A percentile compares a stretch with the other conserved stretches of the same genome.
Conservation (phyloP, 2,329 filamentous ascomycete species). For the Incumbomyces delicatus region DNA sequence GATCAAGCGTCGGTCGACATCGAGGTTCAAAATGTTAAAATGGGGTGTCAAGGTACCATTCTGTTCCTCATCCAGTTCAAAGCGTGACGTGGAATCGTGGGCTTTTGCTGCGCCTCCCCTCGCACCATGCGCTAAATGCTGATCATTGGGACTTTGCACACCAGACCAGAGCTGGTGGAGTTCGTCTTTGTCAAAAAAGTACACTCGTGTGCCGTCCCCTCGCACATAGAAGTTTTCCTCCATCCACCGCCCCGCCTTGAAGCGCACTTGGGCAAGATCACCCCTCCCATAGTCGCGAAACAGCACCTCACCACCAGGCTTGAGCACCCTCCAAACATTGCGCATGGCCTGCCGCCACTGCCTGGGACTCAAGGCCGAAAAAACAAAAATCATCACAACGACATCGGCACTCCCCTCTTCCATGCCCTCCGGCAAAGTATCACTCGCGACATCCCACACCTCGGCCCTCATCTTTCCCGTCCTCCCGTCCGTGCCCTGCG, state of each 20-base stretch:
- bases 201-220: constrained; percentile 90
- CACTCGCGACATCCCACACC: constrained; percentile 81
- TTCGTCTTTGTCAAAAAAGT: constrained; percentile 89
- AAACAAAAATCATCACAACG: constrained; percentile 92
- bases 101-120: constrained; percentile 11
- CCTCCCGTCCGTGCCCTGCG: background rate
- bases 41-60: constrained; percentile 19
- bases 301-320: constrained; percentile 83
- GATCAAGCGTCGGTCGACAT: constrained; percentile 75
- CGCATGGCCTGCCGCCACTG: constrained; percentile 77
- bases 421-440: constrained; percentile 64
- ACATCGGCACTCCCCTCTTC: constrained; percentile 75
- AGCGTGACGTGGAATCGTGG: constrained; percentile 6
- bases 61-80: constrained; percentile 6
- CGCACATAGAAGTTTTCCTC: constrained; percentile 96
- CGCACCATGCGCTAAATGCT: constrained; percentile 1
- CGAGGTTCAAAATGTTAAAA: constrained; percentile 70
- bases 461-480: constrained; percentile 63
- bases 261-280: constrained; percentile 90
- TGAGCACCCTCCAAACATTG: constrained; percentile 74
- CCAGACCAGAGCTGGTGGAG: constrained; percentile 68
- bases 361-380: constrained; percentile 74
- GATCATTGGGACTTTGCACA: constrained; percentile 12
- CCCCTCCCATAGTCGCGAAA: constrained; percentile 96
- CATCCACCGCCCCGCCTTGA: constrained; percentile 89